Evolutionary conservation across 306 rosid species (phyloP), one percentile per base, ranked within the genome.

Genomic region (Cucurbita moschata): DNA sequence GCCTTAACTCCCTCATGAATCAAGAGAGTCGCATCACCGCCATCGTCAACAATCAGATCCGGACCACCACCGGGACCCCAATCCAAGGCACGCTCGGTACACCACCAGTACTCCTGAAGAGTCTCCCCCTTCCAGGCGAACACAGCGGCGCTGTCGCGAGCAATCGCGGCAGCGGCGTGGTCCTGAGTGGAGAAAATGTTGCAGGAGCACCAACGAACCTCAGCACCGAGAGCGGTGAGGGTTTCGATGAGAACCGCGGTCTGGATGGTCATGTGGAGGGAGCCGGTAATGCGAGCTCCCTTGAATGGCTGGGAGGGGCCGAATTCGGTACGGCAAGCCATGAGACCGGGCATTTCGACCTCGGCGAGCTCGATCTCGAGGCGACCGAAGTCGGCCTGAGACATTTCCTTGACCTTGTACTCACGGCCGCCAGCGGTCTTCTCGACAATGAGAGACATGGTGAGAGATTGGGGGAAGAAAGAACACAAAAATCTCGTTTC

Each of bases 131-230:
- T 89, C 92, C 92, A 87, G 23, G 96, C 96, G 71, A 89, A 89
- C 0, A 89, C 92, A 2, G 92, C 21, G 10, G 92, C 92, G 30
- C 85, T 79, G 67, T 87, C 96, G 10, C 92, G 87, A 5, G 92
- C 96, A 6, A 81, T 89, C 16, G 88, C 92, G 9, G 96, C 87
- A 26, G 96, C 96, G 46, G 96, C 88, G 69, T 89, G 96, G 83
- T 89, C 96, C 76, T 89, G 96, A 0, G 96, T 89, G 66, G 96
- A 89, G 80, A 87, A 89, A 35, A 89, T 89, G 86, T 89, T 89
- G 90, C 96, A 87, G 19, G 96, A 87, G n/a, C 92, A 87, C 96
- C 95, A 88, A 7, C 91, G 88, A 60, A 88, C 95, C 53, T 88
- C 85, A 0, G 90, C 95, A 46, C 95, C 95, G 51, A 88, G 91